Evolutionary conservation across 2,329 filamentous ascomycete species (phyloP).

Genomic region (Pseudogymnoascus sp.): DNA sequence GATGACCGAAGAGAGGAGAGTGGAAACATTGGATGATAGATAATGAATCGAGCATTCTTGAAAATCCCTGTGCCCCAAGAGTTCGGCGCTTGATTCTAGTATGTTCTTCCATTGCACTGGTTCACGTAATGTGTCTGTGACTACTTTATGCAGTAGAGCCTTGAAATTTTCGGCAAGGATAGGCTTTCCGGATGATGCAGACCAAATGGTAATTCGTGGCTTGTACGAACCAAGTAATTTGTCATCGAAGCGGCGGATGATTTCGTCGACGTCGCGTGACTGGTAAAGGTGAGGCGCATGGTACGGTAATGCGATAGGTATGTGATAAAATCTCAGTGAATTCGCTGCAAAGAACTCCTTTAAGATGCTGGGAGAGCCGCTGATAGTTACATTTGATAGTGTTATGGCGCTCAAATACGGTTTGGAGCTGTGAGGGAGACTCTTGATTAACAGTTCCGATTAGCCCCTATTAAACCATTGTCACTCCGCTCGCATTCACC

Average conservation of each 20-base stretch:
- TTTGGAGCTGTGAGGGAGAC: neutral
- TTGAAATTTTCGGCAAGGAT: slow-evolving; percentile 12
- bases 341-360: slow-evolving; percentile 1
- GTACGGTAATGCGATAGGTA: slow-evolving; percentile 18
- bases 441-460: neutral
- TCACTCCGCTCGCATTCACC: neutral
- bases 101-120: slow-evolving; percentile 13
- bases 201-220: slow-evolving; percentile 16
- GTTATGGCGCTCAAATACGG: slow-evolving; percentile 12
- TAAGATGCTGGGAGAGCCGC: slow-evolving; percentile 6
- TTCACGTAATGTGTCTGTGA: slow-evolving; percentile 18
- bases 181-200: slow-evolving; percentile 10
- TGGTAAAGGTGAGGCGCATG: slow-evolving; percentile 21
- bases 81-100: neutral
- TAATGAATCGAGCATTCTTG: neutral
- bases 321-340: slow-evolving; percentile 2
- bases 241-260: slow-evolving; percentile 3
- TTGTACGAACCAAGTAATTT: slow-evolving; percentile 4
- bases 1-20: neutral
- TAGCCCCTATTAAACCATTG: neutral
- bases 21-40: neutral
- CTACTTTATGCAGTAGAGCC: slow-evolving; percentile 15
- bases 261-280: slow-evolving; percentile 13
- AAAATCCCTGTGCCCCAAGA: neutral
- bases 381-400: slow-evolving; percentile 12